Base-by-base conservation (phyloP, 257 asterid genomes). In the Mitragyna speciosa region DNA sequence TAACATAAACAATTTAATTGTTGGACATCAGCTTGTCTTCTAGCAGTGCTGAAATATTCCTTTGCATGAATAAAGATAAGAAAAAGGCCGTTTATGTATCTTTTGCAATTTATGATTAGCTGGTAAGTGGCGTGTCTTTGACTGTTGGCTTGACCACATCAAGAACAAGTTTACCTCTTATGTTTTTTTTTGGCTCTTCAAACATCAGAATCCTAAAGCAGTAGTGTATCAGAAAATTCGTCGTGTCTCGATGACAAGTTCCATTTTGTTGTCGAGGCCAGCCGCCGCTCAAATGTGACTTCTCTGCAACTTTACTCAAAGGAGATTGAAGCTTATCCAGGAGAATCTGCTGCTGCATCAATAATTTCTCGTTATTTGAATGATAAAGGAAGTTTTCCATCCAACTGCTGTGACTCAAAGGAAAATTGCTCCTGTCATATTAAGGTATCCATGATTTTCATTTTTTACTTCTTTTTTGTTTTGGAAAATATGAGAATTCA, bases 331-430 rank as follows among this genome's bases (percentile, higher is more conserved):
- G 90, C 92, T 76, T 87, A 70, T 84, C 97, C 97, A 5, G 98
- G 99, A 87, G 97, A 95, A 73, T 78, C 94, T 78, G 97, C 92
- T 70, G 95, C 98, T 72, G 88, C 97, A 47, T 92, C 99, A 75
- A 87, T 95, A 47, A 75, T 92, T 84, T 93, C 93, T 79, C 99
- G 97, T 69, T 83, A 89, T 82, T 81, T 90, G 80, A 88, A 88
- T 81, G 92, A 84, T 86, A 90, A 91, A 81, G 97, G 88, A 82
- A 80, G 84, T 80, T 70, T 83, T 17, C 83, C 86, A 5, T 77
- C 87, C 28, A 84, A 82, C 82, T 82, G 67, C 80, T 88, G 84
- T 48, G 84, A 87, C 79, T 79, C 79, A 51, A 88, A 93, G 91
- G 98, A 92, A 84, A 79, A 79, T 67, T 85, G 68, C 78, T 81